Base-by-base conservation (phyloP, 1,284 basidiomycete genomes). In the Waitea zeae region DNA sequence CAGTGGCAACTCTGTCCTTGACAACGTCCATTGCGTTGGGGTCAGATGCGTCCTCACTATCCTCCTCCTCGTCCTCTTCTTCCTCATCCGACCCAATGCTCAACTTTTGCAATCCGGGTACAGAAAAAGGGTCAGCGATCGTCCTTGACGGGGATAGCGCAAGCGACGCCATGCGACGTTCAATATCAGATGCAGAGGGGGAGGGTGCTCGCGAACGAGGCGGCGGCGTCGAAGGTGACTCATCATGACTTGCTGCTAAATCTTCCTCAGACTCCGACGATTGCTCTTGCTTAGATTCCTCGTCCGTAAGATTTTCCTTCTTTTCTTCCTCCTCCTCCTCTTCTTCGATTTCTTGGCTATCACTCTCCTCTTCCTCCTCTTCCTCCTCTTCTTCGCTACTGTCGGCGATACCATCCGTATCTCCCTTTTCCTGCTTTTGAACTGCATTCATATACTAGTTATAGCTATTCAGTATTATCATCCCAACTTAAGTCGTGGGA, bases 391-490 rank as follows among this genome's bases (percentile, higher is more conserved):
- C 50, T 13, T 45, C 43, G 26, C 42, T 44, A n/a, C 44, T 46
- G 4, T 53, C 53, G 12, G 46, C 30, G 52, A 51, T 2, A 50
- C 49, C 20, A 43, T 47, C 41, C 59, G 53, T 31, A 54, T 55
- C 30, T 56, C 57, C 42, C 62, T 57, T 38, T 76, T n/a, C n/a
- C n/a, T n/a, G n/a, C n/a, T n/a, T n/a, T n/a, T n/a, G n/a, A n/a
- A n/a, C 64, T 39, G 66, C 64, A 52, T 82, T 63, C 66, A 74
- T 70, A 45, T 81, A 80, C 75, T 78, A 29, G 30, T 26, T 38
- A 41, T 42, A 38, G 33, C 24, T 29, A 33, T n/a, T 15, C 4
- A 31, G 26, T n/a, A n/a, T n/a, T 20, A 20, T 17, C 32, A 32
- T 19, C 30, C 13, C 17, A 15, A 17, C n/a, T 24, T 27, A 4